These are phyloP conservation scores for Delonix regia DNA, from an alignment of 306 rosid species.

Conservation along the genomic window DNA sequence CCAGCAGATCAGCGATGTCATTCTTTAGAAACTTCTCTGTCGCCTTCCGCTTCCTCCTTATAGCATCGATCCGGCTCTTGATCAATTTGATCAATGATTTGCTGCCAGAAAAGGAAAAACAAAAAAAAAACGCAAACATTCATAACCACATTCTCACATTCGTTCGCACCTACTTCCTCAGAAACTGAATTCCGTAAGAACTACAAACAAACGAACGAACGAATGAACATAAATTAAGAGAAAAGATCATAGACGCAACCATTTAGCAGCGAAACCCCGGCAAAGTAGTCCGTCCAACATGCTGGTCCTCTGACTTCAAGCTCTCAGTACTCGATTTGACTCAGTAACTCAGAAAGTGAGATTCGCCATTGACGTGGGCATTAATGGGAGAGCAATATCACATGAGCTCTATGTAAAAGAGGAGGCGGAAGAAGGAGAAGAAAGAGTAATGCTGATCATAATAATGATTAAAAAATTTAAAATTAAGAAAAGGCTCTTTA, in stretches of 20 bases:
- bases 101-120: conserved; percentile 43
- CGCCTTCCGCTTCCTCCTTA: conserved; percentile 89
- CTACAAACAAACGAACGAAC: neutral
- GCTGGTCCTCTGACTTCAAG: conserved; percentile 6
- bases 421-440: conserved; percentile 1
- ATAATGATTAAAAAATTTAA: neutral
- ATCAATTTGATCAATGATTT: conserved; percentile 79
- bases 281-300: conserved; percentile 92
- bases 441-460: neutral
- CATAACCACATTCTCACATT: conserved; percentile 17
- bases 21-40: conserved; percentile 88
- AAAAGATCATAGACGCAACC: conserved; percentile 51
- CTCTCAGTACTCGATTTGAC: conserved; percentile 36
- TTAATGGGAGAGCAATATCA: conserved; percentile 6
- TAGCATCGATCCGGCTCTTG: conserved; percentile 82
- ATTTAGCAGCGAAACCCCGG: conserved; percentile 72
- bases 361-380: conserved; percentile 36
- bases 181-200: neutral
- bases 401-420: conserved; percentile 17
- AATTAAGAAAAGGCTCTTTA: conserved; percentile 27
- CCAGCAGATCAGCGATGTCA: conserved; percentile 87
- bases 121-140: conserved; percentile 13
- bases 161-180: neutral
- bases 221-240: neutral
- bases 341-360: conserved; percentile 43